These are phyloP conservation scores for Globisporangium cederbergense DNA, from an alignment of 352 stramenopile genomes.

Conservation along the genomic window DNA sequence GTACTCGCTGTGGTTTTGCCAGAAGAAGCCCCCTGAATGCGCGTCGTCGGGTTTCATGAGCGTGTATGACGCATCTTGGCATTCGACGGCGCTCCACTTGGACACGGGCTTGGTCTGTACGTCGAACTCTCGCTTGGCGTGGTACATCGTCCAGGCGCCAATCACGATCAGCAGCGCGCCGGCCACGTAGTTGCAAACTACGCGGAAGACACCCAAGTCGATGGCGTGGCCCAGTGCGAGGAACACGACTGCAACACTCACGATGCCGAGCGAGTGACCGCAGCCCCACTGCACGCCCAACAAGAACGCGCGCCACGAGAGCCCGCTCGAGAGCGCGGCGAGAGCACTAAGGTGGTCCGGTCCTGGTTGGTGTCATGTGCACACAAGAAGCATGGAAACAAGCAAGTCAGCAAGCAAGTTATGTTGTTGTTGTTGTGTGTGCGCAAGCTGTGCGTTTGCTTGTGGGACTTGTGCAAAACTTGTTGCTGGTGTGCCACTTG, in stretches of 20 bases:
- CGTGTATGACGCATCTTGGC: slow-evolving; percentile 52
- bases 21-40: slow-evolving; percentile 5
- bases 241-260: slow-evolving; percentile 50
- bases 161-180: slow-evolving; percentile 61
- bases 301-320: slow-evolving; percentile 62
- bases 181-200: slow-evolving; percentile 60
- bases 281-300: slow-evolving; percentile 87
- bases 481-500: not conserved
- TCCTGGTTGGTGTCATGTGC: slow-evolving; percentile 23
- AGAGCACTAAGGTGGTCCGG: slow-evolving; percentile 89
- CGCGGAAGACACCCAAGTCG: slow-evolving; percentile 26
- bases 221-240: slow-evolving; percentile 46
- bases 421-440: not conserved
- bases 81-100: slow-evolving; percentile 53
- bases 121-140: slow-evolving; percentile 34
- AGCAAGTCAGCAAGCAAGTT: not conserved
- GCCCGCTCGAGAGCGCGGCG: slow-evolving; percentile 75
- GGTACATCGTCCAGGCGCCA: slow-evolving; percentile 46
- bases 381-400: not conserved
- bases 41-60: slow-evolving; percentile 20
- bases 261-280: slow-evolving; percentile 85
- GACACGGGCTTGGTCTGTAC: slow-evolving; percentile 24
- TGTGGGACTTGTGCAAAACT: not conserved
- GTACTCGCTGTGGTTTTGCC: slow-evolving; percentile 18
- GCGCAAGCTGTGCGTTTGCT: not conserved